phyloP scores from a whole-genome alignment of 2,329 filamentous ascomycete species.

The Nemania sp. region DNA sequence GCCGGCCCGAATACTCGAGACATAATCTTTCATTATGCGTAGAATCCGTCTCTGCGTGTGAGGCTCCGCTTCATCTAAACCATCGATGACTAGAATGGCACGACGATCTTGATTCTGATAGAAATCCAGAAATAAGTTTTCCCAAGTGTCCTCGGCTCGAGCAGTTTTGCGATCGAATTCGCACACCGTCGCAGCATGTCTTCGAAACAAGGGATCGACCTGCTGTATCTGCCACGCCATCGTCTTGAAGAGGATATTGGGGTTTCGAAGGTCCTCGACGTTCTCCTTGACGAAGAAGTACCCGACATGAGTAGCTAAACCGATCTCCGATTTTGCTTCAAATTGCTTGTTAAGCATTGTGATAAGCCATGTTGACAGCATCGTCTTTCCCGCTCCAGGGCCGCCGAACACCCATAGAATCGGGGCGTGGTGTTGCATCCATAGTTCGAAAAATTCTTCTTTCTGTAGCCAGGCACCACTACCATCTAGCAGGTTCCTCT shows the following conservation, averaged over 20 bases:
- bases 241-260: conserved; percentile 23
- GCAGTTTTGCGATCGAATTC: conserved; percentile 22
- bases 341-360: conserved; percentile 20
- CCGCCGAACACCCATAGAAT: conserved; percentile 24
- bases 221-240: conserved; percentile 27
- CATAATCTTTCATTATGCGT: conserved; percentile 25
- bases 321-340: conserved; percentile 17
- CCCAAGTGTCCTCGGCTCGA: conserved; percentile 21
- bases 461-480: conserved; percentile 17
- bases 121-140: conserved; percentile 24
- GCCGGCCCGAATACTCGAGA: conserved; percentile 17
- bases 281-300: conserved; percentile 25
- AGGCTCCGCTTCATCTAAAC: conserved; percentile 19
- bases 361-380: conserved; percentile 27
- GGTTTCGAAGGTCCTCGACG: conserved; percentile 16
- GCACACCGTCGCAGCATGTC: conserved; percentile 13
- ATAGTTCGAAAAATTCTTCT: conserved; percentile 21
- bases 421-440: conserved; percentile 21
- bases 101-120: conserved; percentile 14
- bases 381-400: conserved; percentile 19
- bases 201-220: conserved; percentile 13
- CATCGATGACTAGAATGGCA: conserved; percentile 16
- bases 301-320: conserved; percentile 4
- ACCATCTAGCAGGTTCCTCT: conserved; percentile 21
- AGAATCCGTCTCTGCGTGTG: conserved; percentile 16